These are phyloP conservation scores for Magnusiomyces magnusii DNA, from an alignment of 1,139 yeast species.

Conservation along the genomic window DNA sequence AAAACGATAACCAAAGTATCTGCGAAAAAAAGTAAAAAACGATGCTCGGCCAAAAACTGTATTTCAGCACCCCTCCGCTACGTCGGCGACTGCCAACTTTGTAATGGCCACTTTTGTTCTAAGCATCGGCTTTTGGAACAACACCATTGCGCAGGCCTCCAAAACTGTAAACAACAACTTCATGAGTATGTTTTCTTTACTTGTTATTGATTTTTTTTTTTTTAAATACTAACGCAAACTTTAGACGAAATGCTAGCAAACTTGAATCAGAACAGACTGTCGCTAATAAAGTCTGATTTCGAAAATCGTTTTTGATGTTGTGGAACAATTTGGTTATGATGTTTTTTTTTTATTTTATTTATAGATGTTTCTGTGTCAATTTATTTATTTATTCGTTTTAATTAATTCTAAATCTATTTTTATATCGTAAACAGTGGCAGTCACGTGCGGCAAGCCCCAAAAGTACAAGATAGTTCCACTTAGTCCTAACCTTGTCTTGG, in stretches of 20 bases:
- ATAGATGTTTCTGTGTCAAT: neutral
- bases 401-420: too few relatives aligned
- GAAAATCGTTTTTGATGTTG: neutral
- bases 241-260: slow-evolving; percentile 35
- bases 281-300: slow-evolving; percentile 36
- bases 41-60: slow-evolving; percentile 59
- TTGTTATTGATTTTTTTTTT: neutral
- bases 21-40: slow-evolving; percentile 45
- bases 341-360: too few relatives aligned
- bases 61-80: slow-evolving; percentile 64
- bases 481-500: too few relatives aligned
- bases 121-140: slow-evolving; percentile 82
- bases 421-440: neutral
- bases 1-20: slow-evolving; percentile 13
- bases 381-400: neutral
- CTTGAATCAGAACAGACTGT: slow-evolving; percentile 41
- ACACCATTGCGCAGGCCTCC: slow-evolving; percentile 73
- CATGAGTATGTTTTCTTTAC: slow-evolving; percentile 39
- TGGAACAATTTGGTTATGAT: neutral
- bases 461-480: too few relatives aligned
- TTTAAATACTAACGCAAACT: neutral
- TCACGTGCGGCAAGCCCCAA: too few relatives aligned
- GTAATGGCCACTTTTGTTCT: slow-evolving; percentile 82
- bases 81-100: slow-evolving; percentile 83
- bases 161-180: slow-evolving; percentile 71